These are phyloP conservation scores for Penicillium sp. DNA, from an alignment of 2,329 filamentous ascomycete species.

Conservation along the genomic window DNA sequence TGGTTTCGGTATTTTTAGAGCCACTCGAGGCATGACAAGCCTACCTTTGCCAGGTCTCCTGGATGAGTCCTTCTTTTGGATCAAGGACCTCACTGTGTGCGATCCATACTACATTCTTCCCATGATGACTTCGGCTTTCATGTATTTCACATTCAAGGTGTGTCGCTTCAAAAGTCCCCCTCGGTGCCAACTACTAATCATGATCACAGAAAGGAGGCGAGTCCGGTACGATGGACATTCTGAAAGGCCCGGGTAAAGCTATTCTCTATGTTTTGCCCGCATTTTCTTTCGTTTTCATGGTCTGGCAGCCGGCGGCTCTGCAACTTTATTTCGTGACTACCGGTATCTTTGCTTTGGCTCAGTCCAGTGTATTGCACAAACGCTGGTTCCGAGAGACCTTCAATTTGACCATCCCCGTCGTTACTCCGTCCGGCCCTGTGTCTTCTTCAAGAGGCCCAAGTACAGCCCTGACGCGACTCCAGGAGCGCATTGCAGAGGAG, in stretches of 20 bases:
- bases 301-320: conserved; percentile 55
- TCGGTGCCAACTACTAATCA: background rate
- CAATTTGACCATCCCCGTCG: conserved; percentile 23
- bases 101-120: conserved; percentile 82
- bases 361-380: conserved; percentile 47
- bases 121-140: conserved; percentile 53
- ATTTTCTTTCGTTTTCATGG: conserved; percentile 54
- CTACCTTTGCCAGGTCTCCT: conserved; percentile 80
- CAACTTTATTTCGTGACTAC: conserved; percentile 61
- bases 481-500: background rate
- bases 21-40: conserved; percentile 69
- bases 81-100: conserved; percentile 68
- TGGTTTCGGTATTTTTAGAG: conserved; percentile 76
- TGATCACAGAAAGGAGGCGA: conserved; percentile 39
- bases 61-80: conserved; percentile 70
- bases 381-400: conserved; percentile 28
- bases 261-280: conserved; percentile 50
- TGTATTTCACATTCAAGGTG: conserved; percentile 61
- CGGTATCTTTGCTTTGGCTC: conserved; percentile 38
- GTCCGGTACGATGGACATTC: conserved; percentile 32
- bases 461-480: background rate
- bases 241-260: conserved; percentile 30
- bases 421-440: background rate
- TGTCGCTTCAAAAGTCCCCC: conserved; percentile 20
- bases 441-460: background rate